Evolutionary conservation across 352 stramenopile species (phyloP), one percentile per base, ranked within the genome.

Genomic region (Saprolegnia diclina): DNA sequence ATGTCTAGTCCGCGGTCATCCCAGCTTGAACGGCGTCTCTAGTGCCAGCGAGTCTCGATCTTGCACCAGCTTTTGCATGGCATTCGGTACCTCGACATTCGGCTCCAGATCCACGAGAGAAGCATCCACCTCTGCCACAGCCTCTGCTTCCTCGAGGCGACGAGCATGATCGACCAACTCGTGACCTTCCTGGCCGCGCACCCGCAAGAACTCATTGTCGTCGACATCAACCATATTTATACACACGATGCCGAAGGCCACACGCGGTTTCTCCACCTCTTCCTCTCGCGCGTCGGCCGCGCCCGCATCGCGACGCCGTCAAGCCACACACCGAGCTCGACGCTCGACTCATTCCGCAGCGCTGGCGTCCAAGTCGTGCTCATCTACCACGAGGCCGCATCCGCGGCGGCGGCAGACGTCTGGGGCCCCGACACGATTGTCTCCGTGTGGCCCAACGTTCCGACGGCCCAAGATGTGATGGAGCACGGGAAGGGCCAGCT

Each of bases 181-280:
- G 14, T 37, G 5, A 29, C 44, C 10, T 69, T 62, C 26, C 37
- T 69, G 9, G 63, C 62, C 38, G 63, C 19, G 16, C 21, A 69
- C 29, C 63, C 63, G 14, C 45, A 22, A 5, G 63, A 69, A 56
- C 45, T 69, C 4, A 24, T 69, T 6, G 26, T 69, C 5, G 42
- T 69, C 4, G 63, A 69, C 26, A 45, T 69, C 42, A 69, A 69
- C 38, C 63, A 69, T 52, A 63, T 63, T 44, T 69, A 69, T 22
- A 22, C 54, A 37, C 16, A 14, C n/a, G 18, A 53, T 16, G 13
- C 5, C 13, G 35, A 14, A 5, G 42, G 50, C 18, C 46, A 69
- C 21, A 14, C 35, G 13, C 32, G n/a, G 1, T 42, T 69, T 21
- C 11, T 37, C 5, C 5, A 38, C n/a, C 35, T 24, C 18, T 22